Conservation (phyloP, 2,329 filamentous ascomycete genomes). For the Monosporascus ibericus region DNA sequence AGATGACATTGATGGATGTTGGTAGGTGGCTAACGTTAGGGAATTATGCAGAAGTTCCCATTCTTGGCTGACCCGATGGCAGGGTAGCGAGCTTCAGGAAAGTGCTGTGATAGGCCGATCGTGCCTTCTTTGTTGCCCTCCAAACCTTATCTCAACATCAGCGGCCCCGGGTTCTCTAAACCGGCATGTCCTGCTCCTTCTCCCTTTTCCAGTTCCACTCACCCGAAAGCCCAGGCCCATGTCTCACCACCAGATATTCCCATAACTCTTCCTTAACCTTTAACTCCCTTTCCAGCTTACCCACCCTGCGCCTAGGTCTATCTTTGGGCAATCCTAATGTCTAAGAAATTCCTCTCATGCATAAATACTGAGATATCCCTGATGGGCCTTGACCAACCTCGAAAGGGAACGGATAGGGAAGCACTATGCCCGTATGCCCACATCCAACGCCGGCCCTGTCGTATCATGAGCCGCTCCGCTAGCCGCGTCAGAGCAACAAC, state of each 20-base stretch:
- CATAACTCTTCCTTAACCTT: too few species aligned
- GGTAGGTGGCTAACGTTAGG: neutral
- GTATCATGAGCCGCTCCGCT: too few species aligned
- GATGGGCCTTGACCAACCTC: too few species aligned
- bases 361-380: too few species aligned
- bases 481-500: too few species aligned
- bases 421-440: neutral
- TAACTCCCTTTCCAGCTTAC: too few species aligned
- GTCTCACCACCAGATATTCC: too few species aligned
- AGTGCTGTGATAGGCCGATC: neutral
- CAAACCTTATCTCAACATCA: neutral
- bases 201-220: neutral
- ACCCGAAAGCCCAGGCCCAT: too few species aligned
- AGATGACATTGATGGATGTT: neutral
- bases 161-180: neutral
- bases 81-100: neutral
- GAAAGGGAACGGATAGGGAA: neutral
- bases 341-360: too few species aligned
- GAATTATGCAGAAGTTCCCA: neutral
- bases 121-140: neutral
- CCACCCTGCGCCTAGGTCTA: too few species aligned
- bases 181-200: neutral
- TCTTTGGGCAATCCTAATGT: too few species aligned
- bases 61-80: neutral
- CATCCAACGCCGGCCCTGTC: neutral